Evolutionary conservation across 2,329 filamentous ascomycete genomes (phyloP), one percentile per base, ranked within the genome.

Genomic region (Berkeleyomyces rouxiae): DNA sequence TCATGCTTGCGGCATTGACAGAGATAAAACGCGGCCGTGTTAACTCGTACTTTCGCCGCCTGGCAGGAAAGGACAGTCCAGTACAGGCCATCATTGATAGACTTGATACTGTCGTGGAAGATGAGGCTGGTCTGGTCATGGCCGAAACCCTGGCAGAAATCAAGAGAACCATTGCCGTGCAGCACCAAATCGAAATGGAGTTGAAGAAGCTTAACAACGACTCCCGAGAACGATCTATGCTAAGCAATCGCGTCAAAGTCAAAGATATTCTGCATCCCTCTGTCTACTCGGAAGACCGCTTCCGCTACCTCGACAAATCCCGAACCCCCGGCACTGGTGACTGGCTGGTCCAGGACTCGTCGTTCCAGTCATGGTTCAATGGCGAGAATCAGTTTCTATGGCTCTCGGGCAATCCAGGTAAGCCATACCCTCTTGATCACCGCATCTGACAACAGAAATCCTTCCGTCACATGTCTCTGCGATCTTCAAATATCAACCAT

Each of bases 341-440:
- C 46, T 79, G 77, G 77, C 69, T 79, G 7, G 68, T 74, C 2
- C 62, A 70, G 1, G 76, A 79, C 63, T 68, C 71, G 0, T 68
- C 71, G 0, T 69, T 78, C 23, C 69, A 71, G 7, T 66, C 69
- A 0, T 79, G 77, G 76, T 42, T 76, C 0, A 64, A 68, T 2
- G 70, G 69, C 6, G 70, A 75, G 3, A 72, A 69, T 1, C 73
- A 71, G 2, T 71, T 77, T 37, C 68, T 79, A 2, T 79, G 74
- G 72, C 69, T 79, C 13, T 71, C 68, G 1, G 77, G 77, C 5
- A 76, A 72, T 59, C 72, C 76, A 55, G 76, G 75, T 69, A 70
- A 31, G 66, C 16, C 4, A 37, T 51, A 39, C 59, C 58, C 57
- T 58, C 40, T 36, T 37, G 47, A 58, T 23, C 39, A 49, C 46